Evolutionary conservation across 2,329 filamentous ascomycete genomes (phyloP), one percentile per base, ranked within the genome.

Genomic region (Teratosphaeria destructans): DNA sequence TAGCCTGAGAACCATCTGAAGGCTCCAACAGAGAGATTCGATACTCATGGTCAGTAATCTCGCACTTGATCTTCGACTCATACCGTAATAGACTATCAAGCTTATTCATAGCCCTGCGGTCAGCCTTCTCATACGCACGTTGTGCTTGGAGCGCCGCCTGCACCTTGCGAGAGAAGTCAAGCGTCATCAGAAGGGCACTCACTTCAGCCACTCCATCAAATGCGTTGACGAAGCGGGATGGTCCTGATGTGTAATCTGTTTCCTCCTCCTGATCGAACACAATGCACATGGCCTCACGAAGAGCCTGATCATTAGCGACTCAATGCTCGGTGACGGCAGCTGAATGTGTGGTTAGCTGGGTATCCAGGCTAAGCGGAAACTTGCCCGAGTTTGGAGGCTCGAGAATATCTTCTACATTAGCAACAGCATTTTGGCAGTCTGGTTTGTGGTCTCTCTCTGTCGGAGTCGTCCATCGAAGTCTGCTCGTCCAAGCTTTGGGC

Each of bases 211-310:
- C 29, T n/a, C 62, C 63, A 57, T 66, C 62, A 4, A 27, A 26
- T 10, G 62, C 60, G 2, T 47, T 2, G 5, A 66, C 57, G 5
- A 66, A 55, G 1, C 64, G 57, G 4, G 59, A 34, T 5, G 64
- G 64, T 0, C 64, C 63, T 3, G 54, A 59, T 3, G 63, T 66
- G 54, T 62, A 65, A 12, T 62, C 62, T 1, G 55, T 58, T 11
- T 39, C 35, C 35, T 39, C 35, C 35, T 39, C 35, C 35, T 39
- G 35, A 11, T 39, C 35, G 35, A 39, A 39, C 11, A 11, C 5
- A 12, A 39, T 6, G 35, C 35, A 39, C 12, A 11, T 11, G 35
- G 11, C 35, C 35, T 11, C 35, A 39, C 35, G 35, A 39, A 39
- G 35, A 11, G 35, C 35, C 14, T 39, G 6, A 4, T 39, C 35